Base-by-base conservation (phyloP, 2,329 filamentous ascomycete genomes). In the Aspergillus versicolor region DNA sequence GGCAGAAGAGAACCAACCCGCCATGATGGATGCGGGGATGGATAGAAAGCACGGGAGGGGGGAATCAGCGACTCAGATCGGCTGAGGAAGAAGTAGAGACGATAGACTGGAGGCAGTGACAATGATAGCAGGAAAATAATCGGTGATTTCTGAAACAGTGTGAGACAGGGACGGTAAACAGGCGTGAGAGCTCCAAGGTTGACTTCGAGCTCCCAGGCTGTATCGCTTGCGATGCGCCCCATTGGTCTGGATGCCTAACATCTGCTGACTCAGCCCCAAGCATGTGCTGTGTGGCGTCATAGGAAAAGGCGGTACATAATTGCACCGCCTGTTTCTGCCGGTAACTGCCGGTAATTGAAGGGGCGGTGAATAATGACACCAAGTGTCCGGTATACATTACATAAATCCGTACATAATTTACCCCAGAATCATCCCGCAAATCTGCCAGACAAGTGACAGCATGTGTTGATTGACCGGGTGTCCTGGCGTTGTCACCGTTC, bases 1-100 rank as follows among this genome's bases (percentile, higher is more conserved):
- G 76, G 91, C 91, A 73, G 91, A 93, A 66, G 89, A 90, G 74
- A 96, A 97, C 93, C 93, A 99, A 82, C 92, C 92, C 73, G 91
- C 88, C 92, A 97, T 97, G 82, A 83, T 89, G 67, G 44, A 44
- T 48, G 30, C 50, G 45, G 52, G 45, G 50, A 44, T 37, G 43
- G 58, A 56, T 48, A 30, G 37, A 56, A 50, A 34, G 30, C 6
- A 44, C n/a, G 27, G 22, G 22, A 8, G 21, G 38, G 22, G 27
- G 38, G 11, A 13, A 53, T 46, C 30, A n/a, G 44, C 34, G 22
- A 6, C 19, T 17, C 19, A 30, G 22, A n/a, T 32, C 15, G 17
- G 17, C 3, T 34, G 22, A 37, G 49, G 13, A 46, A 17, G 27
- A 19, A 21, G 21, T 13, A n/a, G 9, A 41, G 12, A 19, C 21